phyloP scores from a whole-genome alignment of 73 alveolate species.

The Paramecium primaurelia region DNA sequence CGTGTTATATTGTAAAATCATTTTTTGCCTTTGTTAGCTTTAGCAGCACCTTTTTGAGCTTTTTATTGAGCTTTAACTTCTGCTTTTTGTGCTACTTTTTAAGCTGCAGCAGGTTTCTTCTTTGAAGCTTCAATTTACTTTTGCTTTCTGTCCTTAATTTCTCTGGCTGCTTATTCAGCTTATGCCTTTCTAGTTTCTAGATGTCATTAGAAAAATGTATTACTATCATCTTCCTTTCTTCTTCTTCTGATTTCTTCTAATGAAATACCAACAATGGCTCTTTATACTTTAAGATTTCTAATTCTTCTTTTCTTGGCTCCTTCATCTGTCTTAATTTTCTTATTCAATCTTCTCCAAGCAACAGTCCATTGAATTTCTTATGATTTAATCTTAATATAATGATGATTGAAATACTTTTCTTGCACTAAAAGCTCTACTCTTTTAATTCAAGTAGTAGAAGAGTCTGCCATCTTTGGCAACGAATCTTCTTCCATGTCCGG shows the following conservation, averaged over 20 bases:
- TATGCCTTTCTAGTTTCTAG: slow-evolving; percentile 74
- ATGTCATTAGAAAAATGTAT: not conserved
- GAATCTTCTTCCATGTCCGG: slow-evolving; percentile 92
- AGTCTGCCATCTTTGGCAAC: slow-evolving; percentile 90
- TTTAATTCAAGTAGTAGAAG: slow-evolving; percentile 80
- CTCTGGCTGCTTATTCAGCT: slow-evolving; percentile 86
- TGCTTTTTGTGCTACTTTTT: slow-evolving; percentile 27
- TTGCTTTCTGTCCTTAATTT: slow-evolving; percentile 81
- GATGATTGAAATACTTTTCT: slow-evolving; percentile 58
- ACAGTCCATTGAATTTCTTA: slow-evolving; percentile 94
- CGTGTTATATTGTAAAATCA: not conserved
- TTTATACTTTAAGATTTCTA: slow-evolving; percentile 85
- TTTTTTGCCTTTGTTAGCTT: not conserved
- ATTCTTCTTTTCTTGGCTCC: slow-evolving; percentile 81
- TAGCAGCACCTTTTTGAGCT: slow-evolving; percentile 23
- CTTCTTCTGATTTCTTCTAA: slow-evolving; percentile 90
- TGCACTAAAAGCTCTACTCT: slow-evolving; percentile 75
- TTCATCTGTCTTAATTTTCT: slow-evolving; percentile 86
- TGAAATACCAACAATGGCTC: slow-evolving; percentile 93
- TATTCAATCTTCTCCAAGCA: slow-evolving; percentile 91
- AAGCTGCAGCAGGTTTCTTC: not conserved
- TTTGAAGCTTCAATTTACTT: slow-evolving; percentile 55
- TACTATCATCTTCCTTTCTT: slow-evolving; percentile 69
- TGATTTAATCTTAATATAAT: slow-evolving; percentile 66
- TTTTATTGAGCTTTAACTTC: slow-evolving; percentile 3